These are phyloP conservation scores for Styphnolobium japonicum DNA, from an alignment of 306 rosid species.

Conservation along the genomic window DNA sequence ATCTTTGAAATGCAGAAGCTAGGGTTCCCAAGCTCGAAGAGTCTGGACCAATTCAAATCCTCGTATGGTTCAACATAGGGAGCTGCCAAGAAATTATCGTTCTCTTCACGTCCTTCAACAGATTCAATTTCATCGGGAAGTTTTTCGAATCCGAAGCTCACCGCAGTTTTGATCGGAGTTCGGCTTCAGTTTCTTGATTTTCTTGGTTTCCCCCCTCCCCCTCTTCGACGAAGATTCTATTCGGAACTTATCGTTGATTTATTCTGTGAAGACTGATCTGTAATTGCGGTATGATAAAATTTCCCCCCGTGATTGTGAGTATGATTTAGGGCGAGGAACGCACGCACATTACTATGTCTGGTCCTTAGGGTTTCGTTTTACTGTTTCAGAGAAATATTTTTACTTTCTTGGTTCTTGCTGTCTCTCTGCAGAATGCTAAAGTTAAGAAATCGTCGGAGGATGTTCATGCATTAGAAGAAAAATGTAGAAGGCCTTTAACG, in stretches of 20 bases:
- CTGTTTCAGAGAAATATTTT: neutral
- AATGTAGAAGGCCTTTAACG: constrained; percentile 84
- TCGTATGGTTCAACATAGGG: constrained; percentile 52
- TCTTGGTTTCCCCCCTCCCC: neutral
- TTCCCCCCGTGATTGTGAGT: constrained; percentile 9
- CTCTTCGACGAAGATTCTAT: neutral
- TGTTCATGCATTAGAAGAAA: constrained; percentile 66
- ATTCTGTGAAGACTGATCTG: constrained; percentile 72
- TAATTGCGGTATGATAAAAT: constrained; percentile 66
- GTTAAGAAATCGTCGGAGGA: constrained; percentile 74
- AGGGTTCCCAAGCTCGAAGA: constrained; percentile 66
- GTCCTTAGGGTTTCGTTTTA: constrained; percentile 7
- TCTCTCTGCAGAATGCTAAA: constrained; percentile 61
- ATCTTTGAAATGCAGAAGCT: constrained; percentile 50
- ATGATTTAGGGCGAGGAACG: neutral
- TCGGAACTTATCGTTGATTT: constrained; percentile 18
- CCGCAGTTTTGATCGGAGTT: constrained; percentile 55
- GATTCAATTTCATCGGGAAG: constrained; percentile 66
- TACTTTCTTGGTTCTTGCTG: neutral
- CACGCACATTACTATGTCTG: neutral
- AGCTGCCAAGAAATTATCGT: constrained; percentile 48
- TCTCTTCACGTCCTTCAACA: constrained; percentile 48
- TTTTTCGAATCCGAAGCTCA: constrained; percentile 77
- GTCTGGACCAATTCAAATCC: constrained; percentile 81
- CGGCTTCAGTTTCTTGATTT: constrained; percentile 8